Evolutionary conservation across 2,329 filamentous ascomycete species (phyloP).

Genomic region (Penicillium hesseltinei): DNA sequence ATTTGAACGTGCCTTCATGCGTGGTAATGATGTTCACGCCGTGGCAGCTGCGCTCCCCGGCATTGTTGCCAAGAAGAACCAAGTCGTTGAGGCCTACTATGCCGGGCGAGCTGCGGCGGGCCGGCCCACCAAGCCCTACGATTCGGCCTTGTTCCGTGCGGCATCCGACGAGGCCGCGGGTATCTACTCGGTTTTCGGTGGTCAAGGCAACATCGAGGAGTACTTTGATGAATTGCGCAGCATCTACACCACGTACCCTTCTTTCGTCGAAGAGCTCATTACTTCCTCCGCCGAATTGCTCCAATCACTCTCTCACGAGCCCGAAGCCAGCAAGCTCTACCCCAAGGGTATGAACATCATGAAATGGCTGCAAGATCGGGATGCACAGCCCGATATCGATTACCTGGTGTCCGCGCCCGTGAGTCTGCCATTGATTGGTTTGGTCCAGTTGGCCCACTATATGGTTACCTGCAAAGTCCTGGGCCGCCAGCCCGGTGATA

Average conservation of each 20-base stretch:
- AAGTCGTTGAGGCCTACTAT: slow-evolving; percentile 89
- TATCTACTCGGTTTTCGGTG: slow-evolving; percentile 92
- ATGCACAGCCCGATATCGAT: slow-evolving; percentile 87
- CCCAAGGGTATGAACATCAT: slow-evolving; percentile 95
- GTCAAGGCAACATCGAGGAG: slow-evolving; percentile 98
- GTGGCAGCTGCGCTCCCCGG: slow-evolving; percentile 81
- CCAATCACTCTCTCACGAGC: slow-evolving; percentile 77
- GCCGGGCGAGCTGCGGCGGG: slow-evolving; percentile 79
- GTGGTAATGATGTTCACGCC: slow-evolving; percentile 94
- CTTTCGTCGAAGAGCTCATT: slow-evolving; percentile 84
- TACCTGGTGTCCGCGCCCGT: slow-evolving; percentile 94
- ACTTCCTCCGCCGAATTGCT: slow-evolving; percentile 78
- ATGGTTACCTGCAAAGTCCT: slow-evolving; percentile 89
- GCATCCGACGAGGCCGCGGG: slow-evolving; percentile 78
- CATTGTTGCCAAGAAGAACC: slow-evolving; percentile 87
- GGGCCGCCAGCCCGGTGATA: slow-evolving; percentile 82
- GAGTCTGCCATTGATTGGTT: slow-evolving; percentile 91
- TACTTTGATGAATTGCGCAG: slow-evolving; percentile 97
- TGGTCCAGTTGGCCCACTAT: slow-evolving; percentile 95
- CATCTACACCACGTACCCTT: slow-evolving; percentile 85
- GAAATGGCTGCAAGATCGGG: slow-evolving; percentile 84
- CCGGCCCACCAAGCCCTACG: slow-evolving; percentile 83
- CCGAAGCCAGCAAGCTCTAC: slow-evolving; percentile 90
- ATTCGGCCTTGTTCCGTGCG: slow-evolving; percentile 87
- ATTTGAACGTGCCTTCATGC: slow-evolving; percentile 92